Evolutionary conservation across 495 filamentous ascomycete species (phyloP).

Genomic region (Astrothelium subdiscretum): DNA sequence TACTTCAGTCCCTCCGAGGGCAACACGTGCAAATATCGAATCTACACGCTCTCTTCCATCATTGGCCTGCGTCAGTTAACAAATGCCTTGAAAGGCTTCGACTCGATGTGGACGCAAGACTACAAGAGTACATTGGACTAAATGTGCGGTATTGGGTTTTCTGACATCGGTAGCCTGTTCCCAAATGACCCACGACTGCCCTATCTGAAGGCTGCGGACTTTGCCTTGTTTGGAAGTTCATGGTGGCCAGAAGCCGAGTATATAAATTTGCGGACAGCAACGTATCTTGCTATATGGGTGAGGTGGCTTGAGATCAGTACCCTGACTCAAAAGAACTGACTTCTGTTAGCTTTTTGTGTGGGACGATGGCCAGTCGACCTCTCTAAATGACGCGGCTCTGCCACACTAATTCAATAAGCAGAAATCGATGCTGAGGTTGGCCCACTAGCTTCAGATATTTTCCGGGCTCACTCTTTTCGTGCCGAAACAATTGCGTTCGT

Average conservation of each 20-base stretch:
- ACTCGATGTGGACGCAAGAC: conserved; percentile 3
- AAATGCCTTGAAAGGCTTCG: neutral
- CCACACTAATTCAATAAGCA: neutral
- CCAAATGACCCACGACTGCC: neutral
- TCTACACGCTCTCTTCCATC: conserved; percentile 5
- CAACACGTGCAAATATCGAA: conserved; percentile 6
- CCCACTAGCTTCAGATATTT: conserved; percentile 2
- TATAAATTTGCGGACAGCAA: conserved; percentile 3
- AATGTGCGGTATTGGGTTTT: neutral
- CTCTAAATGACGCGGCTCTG: neutral
- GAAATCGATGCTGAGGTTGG: conserved; percentile 11
- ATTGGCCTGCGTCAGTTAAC: conserved; percentile 7
- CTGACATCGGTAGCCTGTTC: neutral
- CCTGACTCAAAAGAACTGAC: neutral
- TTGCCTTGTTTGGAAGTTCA: conserved; percentile 11
- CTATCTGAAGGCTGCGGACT: conserved; percentile 12
- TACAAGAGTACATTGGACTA: neutral
- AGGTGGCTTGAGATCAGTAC: neutral
- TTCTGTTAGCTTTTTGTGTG: conserved; percentile 22
- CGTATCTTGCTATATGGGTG: conserved; percentile 23
- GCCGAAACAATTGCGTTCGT: conserved; percentile 3
- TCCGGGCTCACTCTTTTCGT: conserved; percentile 4
- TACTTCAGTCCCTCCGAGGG: conserved; percentile 3
- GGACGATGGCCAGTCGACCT: conserved; percentile 12
- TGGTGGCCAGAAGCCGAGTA: conserved; percentile 23